A percentile compares a stretch with the other conserved stretches of the same genome.
Conservation (phyloP, 116 monocot species). For the Trichopus zeylanicus region DNA sequence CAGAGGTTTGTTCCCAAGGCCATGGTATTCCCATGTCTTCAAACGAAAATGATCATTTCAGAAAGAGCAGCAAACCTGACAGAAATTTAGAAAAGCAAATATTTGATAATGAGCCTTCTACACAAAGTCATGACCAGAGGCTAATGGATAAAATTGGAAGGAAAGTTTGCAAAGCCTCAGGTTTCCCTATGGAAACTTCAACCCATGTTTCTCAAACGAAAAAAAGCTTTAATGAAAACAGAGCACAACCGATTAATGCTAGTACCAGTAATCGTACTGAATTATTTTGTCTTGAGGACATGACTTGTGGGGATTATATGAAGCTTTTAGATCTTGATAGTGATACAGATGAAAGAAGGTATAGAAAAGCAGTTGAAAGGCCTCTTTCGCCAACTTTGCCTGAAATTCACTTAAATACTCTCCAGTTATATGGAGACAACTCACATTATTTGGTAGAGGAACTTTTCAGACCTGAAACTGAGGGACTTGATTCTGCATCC, state of each 20-base stretch:
- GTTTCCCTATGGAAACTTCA: neutral
- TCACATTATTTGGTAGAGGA: constrained; percentile 10
- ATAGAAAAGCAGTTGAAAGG: constrained; percentile 43
- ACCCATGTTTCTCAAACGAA: neutral
- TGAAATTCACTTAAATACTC: constrained; percentile 21
- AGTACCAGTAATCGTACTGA: constrained; percentile 15
- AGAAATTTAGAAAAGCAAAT: neutral
- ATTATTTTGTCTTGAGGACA: constrained; percentile 28
- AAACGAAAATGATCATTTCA: constrained; percentile 2
- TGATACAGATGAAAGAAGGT: constrained; percentile 57
- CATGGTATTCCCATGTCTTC: neutral
- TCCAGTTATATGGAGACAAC: constrained; percentile 10
- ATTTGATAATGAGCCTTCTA: neutral
- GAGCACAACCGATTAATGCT: constrained; percentile 5
- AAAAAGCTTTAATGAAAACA: constrained; percentile 8
- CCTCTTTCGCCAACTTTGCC: constrained; percentile 87
- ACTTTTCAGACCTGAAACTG: constrained; percentile 1
- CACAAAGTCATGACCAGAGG: constrained; percentile 9
- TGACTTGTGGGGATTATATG: constrained; percentile 33
- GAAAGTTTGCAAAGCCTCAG: neutral
- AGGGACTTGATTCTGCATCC: constrained; percentile 10
- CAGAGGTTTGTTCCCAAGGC: neutral
- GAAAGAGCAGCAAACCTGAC: neutral
- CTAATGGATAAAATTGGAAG: constrained; percentile 3
- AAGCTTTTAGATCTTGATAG: constrained; percentile 67